Base-by-base conservation (phyloP, 345 rosid genomes). In the Lenwebbia sp. region DNA sequence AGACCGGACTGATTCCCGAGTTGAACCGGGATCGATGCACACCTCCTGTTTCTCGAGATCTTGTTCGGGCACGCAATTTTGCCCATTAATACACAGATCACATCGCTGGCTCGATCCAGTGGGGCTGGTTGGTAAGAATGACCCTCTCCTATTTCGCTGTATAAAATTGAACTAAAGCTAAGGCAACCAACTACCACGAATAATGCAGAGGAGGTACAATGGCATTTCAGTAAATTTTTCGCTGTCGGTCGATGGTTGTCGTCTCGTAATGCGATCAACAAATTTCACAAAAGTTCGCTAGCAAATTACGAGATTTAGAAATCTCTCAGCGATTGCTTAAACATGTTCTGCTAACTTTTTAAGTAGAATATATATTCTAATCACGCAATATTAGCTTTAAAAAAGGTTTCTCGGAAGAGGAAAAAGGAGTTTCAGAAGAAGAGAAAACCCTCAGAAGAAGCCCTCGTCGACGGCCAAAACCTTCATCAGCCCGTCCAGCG, bases 401-500 rank as follows among this genome's bases (percentile, higher is more conserved):
- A 19, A 5, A 70, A 8, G 14, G 6, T 28, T 60, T 14, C 15
- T 28, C 7, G 19, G 12, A 50, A n/a, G 15, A 50, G 7, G 4
- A 15, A 22, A 33, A 33, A 9, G 25, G 21, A 47, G 49, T 1
- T 26, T 3, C 26, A 28, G 78, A 65, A 51, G 15, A 47, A 19
- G 83, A 41, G 83, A 22, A 62, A 33, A 19, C 78, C 81, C 26
- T 83, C 57, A 83, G 26, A 12, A 19, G 54, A 37, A 57, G 47
- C 13, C 41, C 37, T 54, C 83, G 78, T 88, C 92, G 86, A 92
- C 90, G 76, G 85, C 93, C 91, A 91, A 89, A 54, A 95, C 92
- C 88, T 82, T 92, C 21, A 96, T 91, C 90, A 95, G 87, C 28
- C 90, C 97, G 83, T 92, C 90, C 6, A 84, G 92, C 49, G 94